Percentiles rank a stretch among this genome's conserved stretches.
phyloP scores from a whole-genome alignment of 176 grass and related monocot genomes.

The Rhynchospora pubera region DNA sequence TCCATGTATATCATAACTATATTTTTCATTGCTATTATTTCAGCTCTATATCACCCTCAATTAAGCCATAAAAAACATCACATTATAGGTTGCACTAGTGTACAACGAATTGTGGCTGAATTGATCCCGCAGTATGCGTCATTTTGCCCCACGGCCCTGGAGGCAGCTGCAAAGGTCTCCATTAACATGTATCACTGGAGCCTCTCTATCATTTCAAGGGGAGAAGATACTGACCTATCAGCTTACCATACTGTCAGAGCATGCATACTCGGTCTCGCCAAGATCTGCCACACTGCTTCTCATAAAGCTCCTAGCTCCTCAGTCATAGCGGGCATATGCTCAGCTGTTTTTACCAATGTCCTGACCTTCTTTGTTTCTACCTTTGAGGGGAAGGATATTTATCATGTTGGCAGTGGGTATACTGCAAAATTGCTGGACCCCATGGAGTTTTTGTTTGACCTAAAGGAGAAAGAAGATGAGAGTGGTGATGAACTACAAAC shows the following conservation, averaged over 20 bases:
- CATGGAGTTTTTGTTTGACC: constrained; percentile 36
- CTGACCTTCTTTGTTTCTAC: constrained; percentile 83
- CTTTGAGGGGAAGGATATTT: constrained; percentile 80
- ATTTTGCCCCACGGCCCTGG: constrained; percentile 79
- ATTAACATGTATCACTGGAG: constrained; percentile 88
- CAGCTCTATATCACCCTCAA: not conserved
- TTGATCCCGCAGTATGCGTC: constrained; percentile 80
- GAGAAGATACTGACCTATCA: constrained; percentile 37
- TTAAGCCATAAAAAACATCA: not conserved
- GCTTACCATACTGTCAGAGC: constrained; percentile 59
- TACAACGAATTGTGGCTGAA: constrained; percentile 68
- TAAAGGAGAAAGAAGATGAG: constrained; percentile 40
- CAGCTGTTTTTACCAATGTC: constrained; percentile 53
- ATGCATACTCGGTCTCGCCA: constrained; percentile 72
- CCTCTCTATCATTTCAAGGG: constrained; percentile 52
- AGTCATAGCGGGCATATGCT: constrained; percentile 73
- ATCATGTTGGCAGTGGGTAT: constrained; percentile 40
- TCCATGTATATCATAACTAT: not conserved
- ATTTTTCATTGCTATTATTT: not conserved
- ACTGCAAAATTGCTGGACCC: constrained; percentile 49
- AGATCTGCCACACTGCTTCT: constrained; percentile 79
- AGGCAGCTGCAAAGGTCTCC: constrained; percentile 73
- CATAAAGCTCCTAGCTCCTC: constrained; percentile 64
- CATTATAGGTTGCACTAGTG: constrained; percentile 54
- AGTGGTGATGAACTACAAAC: constrained; percentile 26